Evolutionary conservation across 768 basidiomycete species (phyloP), one percentile per base, ranked within the genome.

Genomic region (Ramaria rubella): DNA sequence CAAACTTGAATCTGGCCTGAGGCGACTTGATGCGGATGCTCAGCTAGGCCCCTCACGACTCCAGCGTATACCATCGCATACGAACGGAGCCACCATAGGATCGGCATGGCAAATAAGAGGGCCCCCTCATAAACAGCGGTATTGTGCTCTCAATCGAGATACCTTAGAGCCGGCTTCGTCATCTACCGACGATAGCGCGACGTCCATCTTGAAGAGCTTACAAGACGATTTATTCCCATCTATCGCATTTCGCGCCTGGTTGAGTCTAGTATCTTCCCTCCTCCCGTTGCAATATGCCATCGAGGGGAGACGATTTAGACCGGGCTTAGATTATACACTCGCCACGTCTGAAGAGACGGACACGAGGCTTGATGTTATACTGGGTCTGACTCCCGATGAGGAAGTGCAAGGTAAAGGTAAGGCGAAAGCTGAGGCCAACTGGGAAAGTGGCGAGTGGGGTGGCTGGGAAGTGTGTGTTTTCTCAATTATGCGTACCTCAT

Each of bases 91-190:
- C 1, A 44, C 57, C 14, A 71, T 72, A 30, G 76, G 72, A 6
- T 67, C 68, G 3, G 72, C 75, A 4, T 98, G 94, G 93, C 63
- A 67, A 14, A 63, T 90, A 65, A 82, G 81, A 63, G 93, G 94
- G 2, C 95, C 95, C 1, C 92, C 95, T 27, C 93, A 94, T 69
- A 93, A 94, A 68, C 91, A 90, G 80, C 90, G 95, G 31, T 97
- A 94, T 75, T 87, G 89, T 69, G 77, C 79, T 3, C 83, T 94
- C 26, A 69, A 70, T 27, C 53, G 63, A 9, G 44, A 55, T 7
- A 51, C 44, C 21, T 38, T 49, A 27, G 45, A 58, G 17, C 24
- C 77, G 29, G 77, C 81, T 26, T 73, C 78, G 30, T 69, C 79
- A 19, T 74, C 76, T n/a, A 73, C 80, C 19, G 79, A 80, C 58